These are phyloP conservation scores for Tuber umbilicatum DNA, from an alignment of 495 filamentous ascomycete species.

Conservation along the genomic window DNA sequence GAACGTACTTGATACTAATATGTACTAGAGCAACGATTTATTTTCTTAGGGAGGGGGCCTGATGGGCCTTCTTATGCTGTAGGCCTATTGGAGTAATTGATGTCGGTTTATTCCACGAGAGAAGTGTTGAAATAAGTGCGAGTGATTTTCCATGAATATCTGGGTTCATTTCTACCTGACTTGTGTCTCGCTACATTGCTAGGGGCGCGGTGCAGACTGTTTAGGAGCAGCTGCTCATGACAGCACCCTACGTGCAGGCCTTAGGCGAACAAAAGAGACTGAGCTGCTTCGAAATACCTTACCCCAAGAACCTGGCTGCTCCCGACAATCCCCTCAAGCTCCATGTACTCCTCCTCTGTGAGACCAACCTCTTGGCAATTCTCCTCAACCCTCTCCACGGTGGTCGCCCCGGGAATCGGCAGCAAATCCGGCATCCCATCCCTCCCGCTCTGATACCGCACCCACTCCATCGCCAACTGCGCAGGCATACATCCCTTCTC, in stretches of 20 bases:
- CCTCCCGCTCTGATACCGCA: constrained; percentile 51
- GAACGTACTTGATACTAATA: not conserved
- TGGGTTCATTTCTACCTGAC: not conserved
- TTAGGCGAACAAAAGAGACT: not conserved
- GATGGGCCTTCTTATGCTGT: not conserved
- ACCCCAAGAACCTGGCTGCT: not conserved
- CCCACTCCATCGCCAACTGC: constrained; percentile 77
- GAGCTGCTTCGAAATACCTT: not conserved
- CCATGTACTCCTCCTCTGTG: not conserved
- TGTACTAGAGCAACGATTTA: not conserved
- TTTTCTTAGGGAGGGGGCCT: not conserved
- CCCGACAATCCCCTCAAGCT: not conserved
- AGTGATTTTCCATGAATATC: not conserved
- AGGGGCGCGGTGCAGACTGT: not conserved
- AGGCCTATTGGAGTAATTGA: not conserved
- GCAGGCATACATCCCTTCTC: constrained; percentile 64
- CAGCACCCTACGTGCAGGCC: not conserved
- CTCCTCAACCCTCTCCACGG: not conserved
- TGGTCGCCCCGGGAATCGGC: constrained; percentile 49
- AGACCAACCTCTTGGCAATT: not conserved
- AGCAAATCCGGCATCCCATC: constrained; percentile 43
- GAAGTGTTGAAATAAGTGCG: not conserved
- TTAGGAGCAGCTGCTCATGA: not conserved
- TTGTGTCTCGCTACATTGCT: not conserved
- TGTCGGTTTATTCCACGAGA: not conserved